Percentiles rank a stretch among this genome's conserved stretches.
These are phyloP conservation scores for Spongispora temasekensis DNA, from an alignment of 1,284 basidiomycete species.

Conservation along the genomic window DNA sequence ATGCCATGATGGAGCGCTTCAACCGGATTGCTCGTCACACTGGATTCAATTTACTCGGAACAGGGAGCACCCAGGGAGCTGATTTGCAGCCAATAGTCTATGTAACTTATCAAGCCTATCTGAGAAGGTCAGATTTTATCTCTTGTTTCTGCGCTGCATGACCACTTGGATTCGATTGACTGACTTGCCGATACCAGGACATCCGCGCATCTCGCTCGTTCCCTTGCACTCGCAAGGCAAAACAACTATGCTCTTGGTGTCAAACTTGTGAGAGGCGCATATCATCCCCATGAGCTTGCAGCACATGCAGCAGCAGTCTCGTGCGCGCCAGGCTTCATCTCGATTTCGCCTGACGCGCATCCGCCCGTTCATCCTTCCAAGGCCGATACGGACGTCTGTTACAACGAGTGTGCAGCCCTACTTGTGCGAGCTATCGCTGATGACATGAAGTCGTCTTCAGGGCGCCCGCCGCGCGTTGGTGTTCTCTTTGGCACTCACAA, in stretches of 20 bases:
- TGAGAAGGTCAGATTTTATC: slow-evolving; percentile 55
- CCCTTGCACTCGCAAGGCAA: slow-evolving; percentile 68
- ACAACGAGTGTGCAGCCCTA: slow-evolving; percentile 65
- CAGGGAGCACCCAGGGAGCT: slow-evolving; percentile 2
- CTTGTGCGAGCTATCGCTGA: slow-evolving; percentile 59
- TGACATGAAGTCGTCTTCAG: slow-evolving; percentile 19
- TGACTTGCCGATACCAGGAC: slow-evolving; percentile 46
- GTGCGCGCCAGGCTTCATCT: slow-evolving; percentile 15
- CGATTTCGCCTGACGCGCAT: slow-evolving; percentile 56
- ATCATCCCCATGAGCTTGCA: slow-evolving; percentile 77
- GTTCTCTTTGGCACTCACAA: slow-evolving; percentile 91
- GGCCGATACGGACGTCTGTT: slow-evolving; percentile 79
- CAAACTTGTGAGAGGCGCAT: slow-evolving; percentile 95
- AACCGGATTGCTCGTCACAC: slow-evolving; percentile 52
- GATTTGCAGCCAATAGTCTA: slow-evolving; percentile 68
- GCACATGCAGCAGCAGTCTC: slow-evolving; percentile 42
- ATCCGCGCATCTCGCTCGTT: slow-evolving; percentile 64
- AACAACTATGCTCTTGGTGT: slow-evolving; percentile 84
- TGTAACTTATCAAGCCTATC: slow-evolving; percentile 85
- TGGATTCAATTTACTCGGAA: neutral
- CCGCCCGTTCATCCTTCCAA: slow-evolving; percentile 74
- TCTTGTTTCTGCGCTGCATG: neutral
- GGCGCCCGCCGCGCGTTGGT: slow-evolving; percentile 49
- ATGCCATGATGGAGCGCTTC: slow-evolving; percentile 76
- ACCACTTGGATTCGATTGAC: slow-evolving; percentile 7